Base-by-base conservation (phyloP, 2,329 filamentous ascomycete species). In the Fusarium sp. region DNA sequence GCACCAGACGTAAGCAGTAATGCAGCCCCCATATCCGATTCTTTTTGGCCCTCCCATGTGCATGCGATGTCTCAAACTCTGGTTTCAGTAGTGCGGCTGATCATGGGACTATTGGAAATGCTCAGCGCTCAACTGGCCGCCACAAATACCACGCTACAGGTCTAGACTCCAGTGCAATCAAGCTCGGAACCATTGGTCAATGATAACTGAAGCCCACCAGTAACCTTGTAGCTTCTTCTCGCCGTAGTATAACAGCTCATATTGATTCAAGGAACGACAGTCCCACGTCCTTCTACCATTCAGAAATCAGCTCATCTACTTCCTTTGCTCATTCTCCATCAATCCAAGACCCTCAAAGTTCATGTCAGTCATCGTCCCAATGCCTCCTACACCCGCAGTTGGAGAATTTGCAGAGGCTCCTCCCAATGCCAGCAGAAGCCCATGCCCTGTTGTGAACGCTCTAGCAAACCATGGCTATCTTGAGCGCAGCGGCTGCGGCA, bases 391-490 rank as follows among this genome's bases (percentile, higher is more conserved):
- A 28, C 59, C 18, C 6, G 12, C 45, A 18, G 45, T 67, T 22
- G 60, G 64, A 24, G 18, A 61, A 9, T 67, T 30, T 20, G 59
- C 33, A 33, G 18, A 45, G 11, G 64, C 50, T 45, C 64, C 59
- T 26, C 31, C 36, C 33, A 33, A 53, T n/a, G 65, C 65, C 45
- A 68, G 65, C 47, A 59, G 65, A 47, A 65, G 65, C 35, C 65
- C 65, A 6, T 68, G 65, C 24, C 65, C 61, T 3, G 65, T 68
- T 5, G 65, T 59, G 22, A 68, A 68, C 24, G 65, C 65, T 30
- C 61, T 68, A 1, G 65, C 65, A 30, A 68, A 68, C 51, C 65
- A 68, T 64, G 65, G 65, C 39, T 68, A 68, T 16, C 44, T 68
- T 45, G 61, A 68, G 18, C 65, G 65, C 12, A 64, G 61, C 12